phyloP scores from a whole-genome alignment of 768 basidiomycete genomes.

The Mycena olivaceomarginata region DNA sequence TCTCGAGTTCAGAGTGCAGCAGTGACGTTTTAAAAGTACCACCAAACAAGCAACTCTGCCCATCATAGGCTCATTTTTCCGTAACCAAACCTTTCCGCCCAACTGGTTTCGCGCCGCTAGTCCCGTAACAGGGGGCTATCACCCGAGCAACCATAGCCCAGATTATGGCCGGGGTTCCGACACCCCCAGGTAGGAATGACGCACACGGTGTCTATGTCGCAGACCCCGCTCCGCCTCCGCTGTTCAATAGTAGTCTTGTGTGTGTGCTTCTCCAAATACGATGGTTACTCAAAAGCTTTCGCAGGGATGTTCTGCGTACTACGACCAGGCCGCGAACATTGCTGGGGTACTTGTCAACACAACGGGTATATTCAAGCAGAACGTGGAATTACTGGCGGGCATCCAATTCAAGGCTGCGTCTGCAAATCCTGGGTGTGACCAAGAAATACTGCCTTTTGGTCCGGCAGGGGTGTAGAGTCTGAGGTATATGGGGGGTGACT shows the following conservation, averaged over 20 bases:
- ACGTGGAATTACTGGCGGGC: slow-evolving; percentile 37
- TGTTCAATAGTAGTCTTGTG: slow-evolving; percentile 41
- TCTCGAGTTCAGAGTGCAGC: not conserved
- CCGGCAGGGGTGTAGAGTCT: slow-evolving; percentile 23
- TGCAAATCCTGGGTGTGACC: slow-evolving; percentile 36
- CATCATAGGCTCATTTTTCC: slow-evolving; percentile 36
- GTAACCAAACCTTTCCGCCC: slow-evolving; percentile 38
- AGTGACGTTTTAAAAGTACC: slow-evolving; percentile 20
- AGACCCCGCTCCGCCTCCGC: slow-evolving; percentile 38
- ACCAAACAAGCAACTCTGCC: slow-evolving; percentile 37
- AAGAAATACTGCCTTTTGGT: slow-evolving; percentile 40
- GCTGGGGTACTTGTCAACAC: slow-evolving; percentile 34
- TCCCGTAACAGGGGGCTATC: slow-evolving; percentile 31
- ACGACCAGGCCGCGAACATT: slow-evolving; percentile 26
- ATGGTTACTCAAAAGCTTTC: not conserved
- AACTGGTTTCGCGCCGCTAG: slow-evolving; percentile 40
- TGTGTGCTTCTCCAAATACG: not conserved
- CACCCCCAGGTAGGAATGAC: slow-evolving; percentile 35
- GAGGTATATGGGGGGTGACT: too few relatives aligned
- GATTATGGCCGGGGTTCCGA: slow-evolving; percentile 10
- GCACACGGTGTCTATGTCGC: slow-evolving; percentile 38
- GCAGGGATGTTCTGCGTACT: slow-evolving; percentile 39
- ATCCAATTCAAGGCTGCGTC: slow-evolving; percentile 27
- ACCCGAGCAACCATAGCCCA: not conserved
- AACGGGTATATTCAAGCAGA: slow-evolving; percentile 39